Evolutionary conservation across 2,329 filamentous ascomycete genomes (phyloP), one percentile per base, ranked within the genome.

Genomic region (Cordyceps militaris): DNA sequence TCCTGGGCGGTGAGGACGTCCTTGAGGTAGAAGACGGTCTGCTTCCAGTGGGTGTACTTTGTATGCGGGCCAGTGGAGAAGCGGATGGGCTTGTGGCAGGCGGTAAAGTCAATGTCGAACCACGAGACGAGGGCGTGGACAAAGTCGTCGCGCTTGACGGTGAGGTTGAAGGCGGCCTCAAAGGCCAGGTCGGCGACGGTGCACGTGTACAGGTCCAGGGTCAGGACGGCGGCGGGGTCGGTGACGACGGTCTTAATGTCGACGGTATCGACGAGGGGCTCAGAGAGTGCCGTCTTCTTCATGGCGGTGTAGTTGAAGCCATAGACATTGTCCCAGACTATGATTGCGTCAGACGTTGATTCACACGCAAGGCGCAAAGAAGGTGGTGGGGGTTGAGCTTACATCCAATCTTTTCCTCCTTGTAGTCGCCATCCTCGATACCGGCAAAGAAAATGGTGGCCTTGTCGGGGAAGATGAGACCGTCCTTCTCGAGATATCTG

Each of bases 331-430:
- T 97, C 92, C 94, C 94, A 99, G 82, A 97, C 93, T 97, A 52
- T 24, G 47, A 16, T 42, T n/a, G 5, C 36, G n/a, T 58, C 32
- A 42, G 34, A 26, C 19, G 10, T 43, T 28, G 14, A 2, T 32
- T 28, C 23, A 51, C 13, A 16, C n/a, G n/a, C 6, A 36, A 11
- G 13, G 19, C 23, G 21, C 48, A 28, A 38, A 38, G 34, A 6
- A n/a, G 34, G 1, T 13, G n/a, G 34, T 38, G 6, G 11, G 28
- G 11, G 28, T 32, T 11, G n/a, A 13, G 13, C 91, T 79, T 74
- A 97, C 93, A 99, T 75, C 92, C 93, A 69, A 99, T 99, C 83
- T 99, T 99, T 80, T 99, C 94, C 63, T 97, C 93, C 82, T 97
- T 97, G 84, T 99, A 99, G 62, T 99, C 94, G 64, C 94, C 94